Evolutionary conservation across 371 early-diverging fungal genomes (phyloP), one percentile per base, ranked within the genome.

Genomic region (Sporodiniella umbellata): DNA sequence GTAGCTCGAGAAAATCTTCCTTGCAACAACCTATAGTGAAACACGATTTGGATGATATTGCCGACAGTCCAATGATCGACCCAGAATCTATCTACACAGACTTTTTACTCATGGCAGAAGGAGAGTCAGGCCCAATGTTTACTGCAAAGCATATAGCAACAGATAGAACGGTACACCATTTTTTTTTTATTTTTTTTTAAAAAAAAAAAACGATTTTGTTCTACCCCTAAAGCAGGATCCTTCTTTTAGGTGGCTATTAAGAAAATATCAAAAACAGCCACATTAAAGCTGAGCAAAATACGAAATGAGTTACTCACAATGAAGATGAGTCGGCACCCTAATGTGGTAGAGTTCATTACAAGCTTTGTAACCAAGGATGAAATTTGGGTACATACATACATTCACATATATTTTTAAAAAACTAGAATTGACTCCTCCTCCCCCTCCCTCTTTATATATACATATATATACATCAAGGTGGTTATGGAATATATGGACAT

Each of bases 401-500:
- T 19, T 33, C 2, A 33, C 8, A 1, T 48, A 6, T 80, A n/a
- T n/a, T n/a, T n/a, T n/a, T n/a, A n/a, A n/a, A n/a, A n/a, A n/a
- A n/a, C n/a, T n/a, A n/a, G n/a, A n/a, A n/a, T n/a, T n/a, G n/a
- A n/a, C n/a, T n/a, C n/a, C n/a, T n/a, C n/a, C n/a, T n/a, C n/a
- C n/a, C n/a, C n/a, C n/a, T n/a, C n/a, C n/a, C n/a, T n/a, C n/a
- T n/a, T n/a, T n/a, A n/a, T 72, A 54, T 44, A 40, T 38, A 5
- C 15, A 24, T n/a, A 10, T 19, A 33, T 19, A 28, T 3, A 33
- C 8, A 1, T 48, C 5, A 79, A 84, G 86, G 77, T 85, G 39
- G 82, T 85, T 6, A 85, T 83, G 80, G 88, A 88, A 56, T 83
- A 68, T 47, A 85, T 88, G 85, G 84, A 83, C 49, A 69, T 82